Evolutionary conservation across 208 protist species (phyloP), one percentile per base, ranked within the genome.

Genomic region (Leptomonas seymouri): DNA sequence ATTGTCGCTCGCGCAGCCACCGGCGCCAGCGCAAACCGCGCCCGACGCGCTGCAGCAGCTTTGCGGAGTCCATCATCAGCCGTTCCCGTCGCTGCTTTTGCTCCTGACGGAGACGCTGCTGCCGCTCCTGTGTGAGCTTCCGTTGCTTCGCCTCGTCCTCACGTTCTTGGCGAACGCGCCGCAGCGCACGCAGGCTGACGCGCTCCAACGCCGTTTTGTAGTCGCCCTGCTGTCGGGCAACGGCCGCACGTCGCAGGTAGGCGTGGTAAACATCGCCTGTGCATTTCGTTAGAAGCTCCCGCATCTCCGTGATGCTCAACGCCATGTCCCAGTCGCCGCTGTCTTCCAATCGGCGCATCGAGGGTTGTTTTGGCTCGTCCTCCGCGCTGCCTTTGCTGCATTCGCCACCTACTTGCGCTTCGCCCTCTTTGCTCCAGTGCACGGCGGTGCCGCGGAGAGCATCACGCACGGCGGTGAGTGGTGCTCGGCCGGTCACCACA

Each of bases 31-130:
- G 70, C 30, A 54, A 83, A 25, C 78, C 88, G 11, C 88, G 80
- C 14, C 70, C 71, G 27, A 81, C 72, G 23, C 85, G 82, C 70
- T 93, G 88, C 14, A 93, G 63, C 34, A 87, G 36, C 45, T 77
- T 63, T 6, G 78, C 67, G 1, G 83, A 80, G 44, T 89, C 71
- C 57, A 85, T 36, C 39, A 66, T 45, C 53, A 70, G 73, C 3
- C 70, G 74, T 50, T 82, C 74, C 16, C 73, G 58, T 7, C 55
- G 74, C 58, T 74, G 75, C 68, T 76, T 76, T 36, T 74, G 66
- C 69, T 89, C 76, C 41, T 59, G 67, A 27, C 71, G 71, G n/a
- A 71, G 51, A 36, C 74, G 59, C 55, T 53, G 71, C 50, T 69
- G 45, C 7, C 69, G 60, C 41, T 86, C 76, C 25, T 39, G 36